A percentile compares a stretch with the other conserved stretches of the same genome.
phyloP scores from a whole-genome alignment of 1,284 basidiomycete species.

The Ustilago nuda region DNA sequence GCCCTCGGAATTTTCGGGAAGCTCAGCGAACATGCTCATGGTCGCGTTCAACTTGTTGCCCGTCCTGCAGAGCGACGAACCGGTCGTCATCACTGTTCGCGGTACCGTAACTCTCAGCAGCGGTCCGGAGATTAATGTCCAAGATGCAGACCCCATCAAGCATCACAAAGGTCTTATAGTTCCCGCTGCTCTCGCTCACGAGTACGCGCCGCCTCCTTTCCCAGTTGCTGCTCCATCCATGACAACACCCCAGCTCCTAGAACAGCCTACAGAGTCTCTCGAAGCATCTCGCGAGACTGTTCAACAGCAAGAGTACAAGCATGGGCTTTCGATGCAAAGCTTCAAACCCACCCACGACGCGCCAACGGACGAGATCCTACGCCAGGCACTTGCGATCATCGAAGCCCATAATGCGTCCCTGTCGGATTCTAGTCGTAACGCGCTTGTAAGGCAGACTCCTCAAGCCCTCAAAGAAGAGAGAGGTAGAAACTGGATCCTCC shows the following conservation, averaged over 20 bases:
- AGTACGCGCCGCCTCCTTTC: neutral
- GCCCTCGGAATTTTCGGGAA: slow-evolving; percentile 1
- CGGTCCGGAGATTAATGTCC: neutral
- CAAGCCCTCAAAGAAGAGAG: neutral
- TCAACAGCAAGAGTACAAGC: neutral
- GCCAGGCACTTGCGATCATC: slow-evolving; percentile 36
- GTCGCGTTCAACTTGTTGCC: slow-evolving; percentile 35
- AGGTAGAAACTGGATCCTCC: slow-evolving; percentile 6
- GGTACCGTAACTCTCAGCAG: slow-evolving; percentile 8
- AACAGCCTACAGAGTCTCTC: slow-evolving; percentile 18
- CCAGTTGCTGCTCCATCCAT: neutral
- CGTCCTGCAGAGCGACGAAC: slow-evolving; percentile 28
- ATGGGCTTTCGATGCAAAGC: neutral
- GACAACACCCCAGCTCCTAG: neutral
- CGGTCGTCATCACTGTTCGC: slow-evolving; percentile 15
- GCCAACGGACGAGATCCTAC: slow-evolving; percentile 19
- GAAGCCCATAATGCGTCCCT: slow-evolving; percentile 28
- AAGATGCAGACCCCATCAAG: neutral
- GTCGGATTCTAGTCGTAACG: neutral
- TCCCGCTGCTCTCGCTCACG: slow-evolving; percentile 10
- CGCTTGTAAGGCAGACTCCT: neutral
- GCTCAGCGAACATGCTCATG: slow-evolving; percentile 14
- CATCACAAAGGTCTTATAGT: slow-evolving; percentile 21
- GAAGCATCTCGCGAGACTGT: slow-evolving; percentile 35
- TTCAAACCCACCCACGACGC: neutral